Base-by-base conservation (phyloP, 345 rosid genomes). In the Euphorbia lathyris region DNA sequence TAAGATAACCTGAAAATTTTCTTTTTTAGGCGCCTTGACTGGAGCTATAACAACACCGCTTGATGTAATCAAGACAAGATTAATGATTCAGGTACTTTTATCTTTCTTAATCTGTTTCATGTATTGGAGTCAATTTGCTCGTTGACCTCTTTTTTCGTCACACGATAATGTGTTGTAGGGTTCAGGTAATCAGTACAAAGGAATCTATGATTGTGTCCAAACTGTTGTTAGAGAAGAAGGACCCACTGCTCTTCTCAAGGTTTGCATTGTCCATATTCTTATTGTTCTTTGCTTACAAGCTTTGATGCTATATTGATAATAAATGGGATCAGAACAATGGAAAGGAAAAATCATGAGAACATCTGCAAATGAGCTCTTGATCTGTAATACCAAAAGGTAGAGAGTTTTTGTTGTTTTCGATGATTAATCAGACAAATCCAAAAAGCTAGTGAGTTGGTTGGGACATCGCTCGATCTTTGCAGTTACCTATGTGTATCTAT, bases 21-120 rank as follows among this genome's bases (percentile, higher is more conserved):
- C 17, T 23, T 34, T 25, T 55, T 13, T 43, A 92, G 99, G 97
- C 73, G 99, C 97, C 61, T 74, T 92, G 60, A 95, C 99, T 14
- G 99, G 97, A 79, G 99, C 97, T 52, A 85, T 92, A 72, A 95
- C 99, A 65, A 92, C 99, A 60, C 99, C 99, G 8, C 97, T 90
- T 14, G 99, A 92, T 79, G 97, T 95, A 74, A 88, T 95, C 69
- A 95, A 95, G 83, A 95, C 99, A 56, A 90, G 99, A 62, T 78
- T 92, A 79, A 95, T 95, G 99, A 83, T 86, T 87, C 98, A 95
- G 96, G 99, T 92, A 80, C 47, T 30, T 55, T 0, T 7, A 63
- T 70, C 9, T 74, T 19, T 57, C 45, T 25, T 70, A 53, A 30
- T 5, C 45, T 70, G 6, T 22, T 45, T 67, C 20, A 45, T 17